Evolutionary conservation across 352 stramenopile species (phyloP), one percentile per base, ranked within the genome.

Genomic region (Globisporangium paddicum): DNA sequence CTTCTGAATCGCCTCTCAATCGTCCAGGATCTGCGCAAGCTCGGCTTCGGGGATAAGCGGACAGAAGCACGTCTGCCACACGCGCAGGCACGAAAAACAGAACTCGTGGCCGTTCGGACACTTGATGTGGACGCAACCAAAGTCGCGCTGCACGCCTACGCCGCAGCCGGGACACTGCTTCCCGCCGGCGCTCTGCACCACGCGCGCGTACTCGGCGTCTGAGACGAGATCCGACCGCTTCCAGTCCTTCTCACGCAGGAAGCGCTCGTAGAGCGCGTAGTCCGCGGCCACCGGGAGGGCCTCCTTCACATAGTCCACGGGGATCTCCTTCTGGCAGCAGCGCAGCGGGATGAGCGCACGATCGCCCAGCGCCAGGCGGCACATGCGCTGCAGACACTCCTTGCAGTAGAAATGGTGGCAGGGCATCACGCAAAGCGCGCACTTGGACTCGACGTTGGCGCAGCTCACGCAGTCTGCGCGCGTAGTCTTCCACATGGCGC

Each of bases 91-190:
- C 26, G 78, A 87, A 57, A 79, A 93, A 64, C 82, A 93, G 55
- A 93, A 93, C 58, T 90, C 62, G 63, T 90, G 80, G 2, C 79
- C 80, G 42, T 83, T 79, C 8, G 75, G 77, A 50, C 82, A 93
- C 42, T 51, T 80, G 69, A 93, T 93, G 69, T 93, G 79, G 18
- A 93, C 63, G 53, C 82, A 93, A n/a, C 82, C 82, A 58, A 76
- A 77, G 62, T 86, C 79, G 47, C 80, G 78, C 55, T 86, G 65
- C 28, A 93, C 78, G 37, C 82, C 82, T 13, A 93, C 74, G 16
- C 82, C 82, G 58, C 82, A 93, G 23, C 75, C 82, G 1, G 82
- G 80, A 45, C 82, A 93, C 45, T 90, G 82, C 58, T 93, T 93
- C 0, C 67, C 80, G 16, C 81, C 78, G 2, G 84, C 21, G 3